Percentiles rank a stretch among this genome's conserved stretches.
phyloP scores from a whole-genome alignment of 1,284 basidiomycete genomes.

The Omphalotus olearius region DNA sequence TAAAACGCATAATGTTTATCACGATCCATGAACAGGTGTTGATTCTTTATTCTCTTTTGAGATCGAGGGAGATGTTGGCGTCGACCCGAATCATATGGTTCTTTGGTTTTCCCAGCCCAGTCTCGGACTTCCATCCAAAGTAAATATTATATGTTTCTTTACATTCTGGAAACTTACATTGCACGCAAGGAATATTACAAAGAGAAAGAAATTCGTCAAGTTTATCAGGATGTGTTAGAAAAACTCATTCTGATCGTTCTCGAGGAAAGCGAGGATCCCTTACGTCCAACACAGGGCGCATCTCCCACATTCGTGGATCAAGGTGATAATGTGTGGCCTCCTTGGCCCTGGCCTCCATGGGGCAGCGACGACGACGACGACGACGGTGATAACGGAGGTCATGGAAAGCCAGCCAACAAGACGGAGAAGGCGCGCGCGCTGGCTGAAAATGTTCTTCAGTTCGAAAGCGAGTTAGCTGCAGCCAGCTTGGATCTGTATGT shows the following conservation, averaged over 20 bases:
- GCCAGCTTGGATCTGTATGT: conserved; percentile 78
- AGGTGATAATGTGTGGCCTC: conserved; percentile 55
- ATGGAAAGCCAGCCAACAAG: conserved; percentile 37
- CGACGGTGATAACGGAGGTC: conserved; percentile 47
- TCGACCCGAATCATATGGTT: conserved; percentile 85
- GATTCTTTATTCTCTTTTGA: conserved; percentile 73
- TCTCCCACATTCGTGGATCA: conserved; percentile 15
- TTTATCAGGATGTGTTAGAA: conserved; percentile 73
- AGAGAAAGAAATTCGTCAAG: conserved; percentile 64
- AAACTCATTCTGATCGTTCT: conserved; percentile 65
- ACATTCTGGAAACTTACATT: conserved; percentile 8
- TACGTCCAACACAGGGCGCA: not conserved
- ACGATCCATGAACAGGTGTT: conserved; percentile 46
- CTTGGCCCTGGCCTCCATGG: conserved; percentile 87
- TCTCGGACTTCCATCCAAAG: conserved; percentile 88
- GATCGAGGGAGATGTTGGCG: conserved; percentile 86
- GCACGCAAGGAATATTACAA: conserved; percentile 80
- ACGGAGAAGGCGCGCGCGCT: conserved; percentile 56
- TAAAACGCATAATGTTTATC: too few relatives aligned
- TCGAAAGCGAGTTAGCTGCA: conserved; percentile 80
- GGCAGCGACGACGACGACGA: conserved; percentile 63
- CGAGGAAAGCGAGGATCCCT: conserved; percentile 36
- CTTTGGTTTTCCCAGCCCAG: conserved; percentile 84
- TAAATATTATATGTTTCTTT: conserved; percentile 21
- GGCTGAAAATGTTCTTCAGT: conserved; percentile 71